Conservation (phyloP, 1,284 basidiomycete genomes). For the Thelephora terrestris region DNA sequence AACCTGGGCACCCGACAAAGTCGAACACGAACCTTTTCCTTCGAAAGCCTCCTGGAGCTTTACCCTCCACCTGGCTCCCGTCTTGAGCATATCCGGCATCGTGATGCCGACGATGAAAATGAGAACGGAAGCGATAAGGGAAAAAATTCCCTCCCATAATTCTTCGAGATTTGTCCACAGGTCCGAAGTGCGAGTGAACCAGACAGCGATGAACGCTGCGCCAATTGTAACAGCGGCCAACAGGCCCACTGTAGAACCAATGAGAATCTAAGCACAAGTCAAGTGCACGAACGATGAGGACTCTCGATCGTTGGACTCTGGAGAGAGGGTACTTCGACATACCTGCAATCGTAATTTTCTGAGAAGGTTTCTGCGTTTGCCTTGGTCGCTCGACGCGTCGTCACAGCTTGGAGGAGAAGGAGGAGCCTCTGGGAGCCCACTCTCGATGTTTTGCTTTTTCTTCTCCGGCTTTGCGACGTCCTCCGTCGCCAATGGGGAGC, state of each 20-base stretch:
- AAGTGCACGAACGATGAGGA: too few relatives aligned
- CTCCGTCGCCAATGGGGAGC: conserved; percentile 11
- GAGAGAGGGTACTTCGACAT: conserved; percentile 3
- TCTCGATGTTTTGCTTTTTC: conserved; percentile 17
- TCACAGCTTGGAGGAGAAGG: background rate
- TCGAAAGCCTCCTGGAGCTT: conserved; percentile 79
- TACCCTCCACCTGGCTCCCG: conserved; percentile 83
- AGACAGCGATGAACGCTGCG: conserved; percentile 68
- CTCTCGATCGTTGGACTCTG: background rate
- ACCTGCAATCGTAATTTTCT: conserved; percentile 60
- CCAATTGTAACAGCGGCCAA: conserved; percentile 70
- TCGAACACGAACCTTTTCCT: conserved; percentile 31
- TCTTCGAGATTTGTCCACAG: conserved; percentile 68
- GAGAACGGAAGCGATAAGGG: conserved; percentile 72
- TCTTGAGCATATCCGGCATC: conserved; percentile 50
- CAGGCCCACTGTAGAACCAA: conserved; percentile 70
- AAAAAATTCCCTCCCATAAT: conserved; percentile 73
- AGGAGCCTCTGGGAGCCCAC: conserved; percentile 7
- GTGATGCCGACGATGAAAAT: conserved; percentile 42
- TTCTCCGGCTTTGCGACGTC: conserved; percentile 12
- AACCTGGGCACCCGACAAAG: background rate
- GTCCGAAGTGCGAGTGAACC: conserved; percentile 69
- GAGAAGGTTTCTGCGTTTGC: conserved; percentile 30
- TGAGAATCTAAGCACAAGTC: conserved; percentile 50
- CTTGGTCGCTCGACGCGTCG: conserved; percentile 9